Evolutionary conservation across 768 basidiomycete genomes (phyloP).

Genomic region (Mycena rosella): DNA sequence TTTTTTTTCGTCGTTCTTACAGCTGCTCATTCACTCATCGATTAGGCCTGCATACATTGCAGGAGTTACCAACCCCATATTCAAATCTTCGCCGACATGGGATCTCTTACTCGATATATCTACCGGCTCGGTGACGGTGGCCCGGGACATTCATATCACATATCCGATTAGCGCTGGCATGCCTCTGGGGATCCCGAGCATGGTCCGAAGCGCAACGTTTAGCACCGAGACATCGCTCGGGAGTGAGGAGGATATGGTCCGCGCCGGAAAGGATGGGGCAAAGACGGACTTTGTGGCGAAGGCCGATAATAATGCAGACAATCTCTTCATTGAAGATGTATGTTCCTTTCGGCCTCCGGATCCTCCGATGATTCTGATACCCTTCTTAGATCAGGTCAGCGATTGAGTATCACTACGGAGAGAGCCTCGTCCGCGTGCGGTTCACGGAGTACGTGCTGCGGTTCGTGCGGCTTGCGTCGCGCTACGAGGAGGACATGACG

Average conservation of each 20-base stretch:
- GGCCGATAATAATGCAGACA: slow-evolving; percentile 76
- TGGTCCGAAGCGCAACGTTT: slow-evolving; percentile 70
- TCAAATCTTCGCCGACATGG: slow-evolving; percentile 90
- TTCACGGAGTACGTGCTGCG: slow-evolving; percentile 91
- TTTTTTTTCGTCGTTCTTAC: neutral
- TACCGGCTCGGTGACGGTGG: slow-evolving; percentile 86
- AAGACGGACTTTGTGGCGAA: slow-evolving; percentile 70
- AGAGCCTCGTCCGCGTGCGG: slow-evolving; percentile 86
- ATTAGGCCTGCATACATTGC: slow-evolving; percentile 92
- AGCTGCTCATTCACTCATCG: slow-evolving; percentile 16
- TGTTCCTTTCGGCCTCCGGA: slow-evolving; percentile 46
- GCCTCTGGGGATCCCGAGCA: slow-evolving; percentile 56
- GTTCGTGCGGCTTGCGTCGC: slow-evolving; percentile 90
- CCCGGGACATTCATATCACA: slow-evolving; percentile 81
- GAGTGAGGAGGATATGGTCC: slow-evolving; percentile 80
- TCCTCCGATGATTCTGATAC: slow-evolving; percentile 1
- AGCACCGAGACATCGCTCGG: slow-evolving; percentile 73
- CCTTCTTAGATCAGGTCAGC: slow-evolving; percentile 79
- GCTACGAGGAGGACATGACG: slow-evolving; percentile 89
- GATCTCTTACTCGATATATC: slow-evolving; percentile 95
- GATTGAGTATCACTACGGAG: slow-evolving; percentile 94
- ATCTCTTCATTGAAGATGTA: slow-evolving; percentile 94
- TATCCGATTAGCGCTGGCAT: slow-evolving; percentile 61
- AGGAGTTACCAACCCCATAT: slow-evolving; percentile 97
- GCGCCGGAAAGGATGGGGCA: slow-evolving; percentile 63